Evolutionary conservation across 768 basidiomycete species (phyloP).

Genomic region (Suillus fuscotomentosus): DNA sequence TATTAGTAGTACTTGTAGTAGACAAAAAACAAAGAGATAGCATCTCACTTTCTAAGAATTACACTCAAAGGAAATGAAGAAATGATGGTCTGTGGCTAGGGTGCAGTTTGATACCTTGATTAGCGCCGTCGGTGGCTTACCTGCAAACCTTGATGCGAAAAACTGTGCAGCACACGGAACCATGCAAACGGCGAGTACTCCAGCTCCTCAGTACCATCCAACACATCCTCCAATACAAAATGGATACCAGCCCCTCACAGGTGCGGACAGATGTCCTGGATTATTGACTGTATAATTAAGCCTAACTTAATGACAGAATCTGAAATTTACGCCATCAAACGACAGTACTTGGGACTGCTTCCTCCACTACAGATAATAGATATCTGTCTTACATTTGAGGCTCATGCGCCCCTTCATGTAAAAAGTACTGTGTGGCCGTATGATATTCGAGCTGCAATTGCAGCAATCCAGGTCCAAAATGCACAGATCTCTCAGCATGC

Average conservation of each 20-base stretch:
- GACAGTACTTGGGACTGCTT: conserved; percentile 67
- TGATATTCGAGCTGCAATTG: conserved; percentile 65
- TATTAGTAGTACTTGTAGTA: not conserved
- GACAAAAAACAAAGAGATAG: not conserved
- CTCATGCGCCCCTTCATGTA: conserved; percentile 63
- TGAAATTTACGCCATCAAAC: conserved; percentile 59
- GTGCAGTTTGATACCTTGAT: not conserved
- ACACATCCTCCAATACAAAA: conserved; percentile 37
- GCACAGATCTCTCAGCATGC: conserved; percentile 22
- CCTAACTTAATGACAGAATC: conserved; percentile 31
- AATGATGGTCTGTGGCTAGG: not conserved
- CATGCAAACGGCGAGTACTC: conserved; percentile 51
- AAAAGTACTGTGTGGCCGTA: conserved; percentile 71
- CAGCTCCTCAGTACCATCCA: conserved; percentile 33
- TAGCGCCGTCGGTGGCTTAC: not conserved
- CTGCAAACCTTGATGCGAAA: conserved; percentile 61
- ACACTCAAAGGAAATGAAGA: not conserved
- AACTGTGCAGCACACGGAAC: conserved; percentile 73
- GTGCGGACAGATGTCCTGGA: conserved; percentile 28
- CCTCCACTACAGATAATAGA: conserved; percentile 74
- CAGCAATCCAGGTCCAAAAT: conserved; percentile 39
- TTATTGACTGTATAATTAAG: conserved; percentile 24
- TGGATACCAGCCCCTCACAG: conserved; percentile 35
- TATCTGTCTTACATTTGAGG: conserved; percentile 70
- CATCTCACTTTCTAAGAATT: not conserved